Conservation (phyloP, 306 rosid species). For the Trichosanthes cucumerina region DNA sequence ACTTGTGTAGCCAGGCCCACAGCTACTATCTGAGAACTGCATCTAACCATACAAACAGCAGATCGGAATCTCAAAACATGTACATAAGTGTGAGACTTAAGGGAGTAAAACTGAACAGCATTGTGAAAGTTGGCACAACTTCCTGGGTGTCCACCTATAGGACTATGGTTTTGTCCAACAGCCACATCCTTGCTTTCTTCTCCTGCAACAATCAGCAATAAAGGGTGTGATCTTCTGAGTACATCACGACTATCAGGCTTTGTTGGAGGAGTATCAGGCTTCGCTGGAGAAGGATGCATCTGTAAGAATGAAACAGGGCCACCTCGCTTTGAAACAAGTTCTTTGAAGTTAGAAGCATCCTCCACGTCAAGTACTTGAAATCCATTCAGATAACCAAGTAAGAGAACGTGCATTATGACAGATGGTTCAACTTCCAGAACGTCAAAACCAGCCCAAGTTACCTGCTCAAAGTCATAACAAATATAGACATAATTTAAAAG, state of each 20-base stretch:
- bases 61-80: constrained; percentile 81
- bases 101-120: constrained; percentile 75
- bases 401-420: constrained; percentile 37
- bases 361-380: constrained; percentile 87
- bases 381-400: constrained; percentile 81
- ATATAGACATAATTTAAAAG: neutral
- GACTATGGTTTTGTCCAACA: constrained; percentile 24
- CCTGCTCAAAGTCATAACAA: constrained; percentile 34
- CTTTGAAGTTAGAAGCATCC: constrained; percentile 64
- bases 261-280: constrained; percentile 47
- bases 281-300: constrained; percentile 67
- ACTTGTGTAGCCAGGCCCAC: constrained; percentile 87
- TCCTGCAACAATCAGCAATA: constrained; percentile 70
- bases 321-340: constrained; percentile 73
- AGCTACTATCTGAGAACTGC: constrained; percentile 73
- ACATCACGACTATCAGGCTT: constrained; percentile 44
- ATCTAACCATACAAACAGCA: constrained; percentile 76
- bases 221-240: constrained; percentile 49
- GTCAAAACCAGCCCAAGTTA: constrained; percentile 90
- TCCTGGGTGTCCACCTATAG: constrained; percentile 38
- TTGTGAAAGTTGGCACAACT: constrained; percentile 43
- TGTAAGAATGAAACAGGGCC: constrained; percentile 75
- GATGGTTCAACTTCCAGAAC: constrained; percentile 53
- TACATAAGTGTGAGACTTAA: constrained; percentile 63
- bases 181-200: constrained; percentile 28